phyloP scores from a whole-genome alignment of 768 basidiomycete genomes.

The Kwoniella newhampshirensis region DNA sequence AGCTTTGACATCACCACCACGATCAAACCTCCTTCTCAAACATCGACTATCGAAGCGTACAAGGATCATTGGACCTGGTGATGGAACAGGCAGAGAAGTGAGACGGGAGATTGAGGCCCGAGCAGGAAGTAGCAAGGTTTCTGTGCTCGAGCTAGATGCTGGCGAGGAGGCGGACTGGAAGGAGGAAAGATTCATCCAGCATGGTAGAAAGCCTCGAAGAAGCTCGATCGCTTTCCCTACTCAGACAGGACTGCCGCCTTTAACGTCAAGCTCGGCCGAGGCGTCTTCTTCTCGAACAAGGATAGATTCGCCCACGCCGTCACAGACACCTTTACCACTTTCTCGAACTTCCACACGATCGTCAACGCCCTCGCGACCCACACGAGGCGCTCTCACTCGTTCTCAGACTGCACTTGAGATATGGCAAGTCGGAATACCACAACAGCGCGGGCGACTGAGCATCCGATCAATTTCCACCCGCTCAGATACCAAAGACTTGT shows the following conservation, averaged over 20 bases:
- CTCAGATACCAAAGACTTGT: slow-evolving; percentile 7
- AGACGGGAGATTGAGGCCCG: slow-evolving; percentile 21
- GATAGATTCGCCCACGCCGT: background rate
- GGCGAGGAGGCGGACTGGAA: slow-evolving; percentile 12
- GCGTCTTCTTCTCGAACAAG: background rate
- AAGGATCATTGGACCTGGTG: slow-evolving; percentile 12
- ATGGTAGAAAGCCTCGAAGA: slow-evolving; percentile 13
- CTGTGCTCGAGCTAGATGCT: slow-evolving; percentile 16
- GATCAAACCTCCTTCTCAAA: slow-evolving; percentile 13
- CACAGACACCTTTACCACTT: background rate
- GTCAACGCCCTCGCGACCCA: slow-evolving; percentile 1
- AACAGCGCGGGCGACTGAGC: slow-evolving; percentile 9
- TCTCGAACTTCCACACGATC: slow-evolving; percentile 11
- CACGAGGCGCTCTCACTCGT: slow-evolving; percentile 11
- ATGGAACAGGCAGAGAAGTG: slow-evolving; percentile 16
- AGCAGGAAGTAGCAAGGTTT: slow-evolving; percentile 17
- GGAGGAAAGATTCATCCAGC: background rate
- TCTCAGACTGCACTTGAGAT: slow-evolving; percentile 28
- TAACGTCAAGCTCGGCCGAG: slow-evolving; percentile 8
- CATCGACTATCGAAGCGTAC: slow-evolving; percentile 21
- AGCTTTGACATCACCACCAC: background rate
- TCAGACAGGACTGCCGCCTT: background rate
- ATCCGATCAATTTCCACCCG: slow-evolving; percentile 24
- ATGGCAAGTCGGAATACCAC: slow-evolving; percentile 35
- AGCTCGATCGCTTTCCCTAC: slow-evolving; percentile 31